Evolutionary conservation across 345 rosid species (phyloP).

Genomic region (Carallia brachiata): DNA sequence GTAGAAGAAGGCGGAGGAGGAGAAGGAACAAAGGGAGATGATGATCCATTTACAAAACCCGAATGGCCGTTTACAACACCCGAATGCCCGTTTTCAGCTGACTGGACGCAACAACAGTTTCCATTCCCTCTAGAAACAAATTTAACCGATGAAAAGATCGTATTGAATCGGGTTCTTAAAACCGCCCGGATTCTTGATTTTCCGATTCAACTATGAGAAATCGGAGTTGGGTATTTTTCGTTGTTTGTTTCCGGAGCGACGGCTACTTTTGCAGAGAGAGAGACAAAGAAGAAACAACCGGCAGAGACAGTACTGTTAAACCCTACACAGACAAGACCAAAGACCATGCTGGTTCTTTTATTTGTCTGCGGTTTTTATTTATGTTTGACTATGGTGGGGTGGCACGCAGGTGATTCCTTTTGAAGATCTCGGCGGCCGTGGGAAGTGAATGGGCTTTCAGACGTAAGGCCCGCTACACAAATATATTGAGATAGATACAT

Average conservation of each 20-base stretch:
- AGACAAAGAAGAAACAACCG: slow-evolving; percentile 13
- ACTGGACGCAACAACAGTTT: too few species aligned
- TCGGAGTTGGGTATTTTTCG: too few species aligned
- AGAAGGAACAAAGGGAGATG: background rate
- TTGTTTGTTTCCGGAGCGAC: too few species aligned
- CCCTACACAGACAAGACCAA: slow-evolving; percentile 46
- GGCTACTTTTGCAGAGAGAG: background rate
- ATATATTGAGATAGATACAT: too few species aligned
- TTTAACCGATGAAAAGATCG: too few species aligned
- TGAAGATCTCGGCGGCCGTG: too few species aligned
- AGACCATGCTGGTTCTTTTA: background rate
- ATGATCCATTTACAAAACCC: slow-evolving; percentile 5
- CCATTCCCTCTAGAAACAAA: too few species aligned
- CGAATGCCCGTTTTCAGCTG: background rate
- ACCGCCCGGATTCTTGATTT: too few species aligned
- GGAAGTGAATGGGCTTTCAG: too few species aligned
- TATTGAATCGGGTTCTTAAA: too few species aligned
- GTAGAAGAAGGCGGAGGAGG: slow-evolving; percentile 1
- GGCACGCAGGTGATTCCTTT: slow-evolving; percentile 10
- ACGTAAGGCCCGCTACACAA: too few species aligned
- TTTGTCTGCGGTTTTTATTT: background rate
- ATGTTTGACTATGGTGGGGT: slow-evolving; percentile 1
- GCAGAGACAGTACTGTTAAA: slow-evolving; percentile 35
- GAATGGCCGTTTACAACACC: background rate
- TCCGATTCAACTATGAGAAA: too few species aligned